Base-by-base conservation (phyloP, 75 land plant genomes). In the Larix kaempferi region DNA sequence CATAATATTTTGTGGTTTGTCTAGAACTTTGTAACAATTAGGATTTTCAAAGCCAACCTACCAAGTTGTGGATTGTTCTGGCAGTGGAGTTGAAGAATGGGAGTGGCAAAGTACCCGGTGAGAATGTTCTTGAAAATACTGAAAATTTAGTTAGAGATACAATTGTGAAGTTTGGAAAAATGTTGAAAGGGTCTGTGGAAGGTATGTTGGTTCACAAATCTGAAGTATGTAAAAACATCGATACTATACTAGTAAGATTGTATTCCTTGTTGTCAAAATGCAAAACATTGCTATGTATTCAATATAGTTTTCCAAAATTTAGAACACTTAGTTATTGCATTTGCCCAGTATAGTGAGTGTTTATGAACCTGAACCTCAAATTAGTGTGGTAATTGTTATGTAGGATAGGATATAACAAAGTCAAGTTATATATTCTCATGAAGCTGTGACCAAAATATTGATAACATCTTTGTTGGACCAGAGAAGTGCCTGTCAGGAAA, bases 81-180 rank as follows among this genome's bases (percentile, higher is more conserved):
- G 49, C 72, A 39, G 72, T n/a, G 13, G 49, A 69, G 52, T 69
- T 69, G 52, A 69, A 69, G 22, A 65, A 37, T 29, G 37, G 69
- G 39, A 69, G 35, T 39, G 23, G 23, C 12, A 39, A 10, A n/a
- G 12, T 69, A 41, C 52, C 8, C 21, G 23, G n/a, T 69, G 72
- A 69, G 12, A 69, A 69, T 21, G 25, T n/a, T 69, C 52, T 52
- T 69, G 12, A 69, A 17, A 69, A 6, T 21, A 69, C 35, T 69
- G 52, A 4, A 69, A 6, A 41, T 39, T 8, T 19, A 21, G 72
- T 21, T 69, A 13, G 49, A 69, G 49, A 39, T 41, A 69, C 17
- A 35, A 69, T n/a, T 69, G 49, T 39, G 21, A 17, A 69, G 17
- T 35, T 23, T 1, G 39, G 72, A 19, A 21, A 10, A 39, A 21